phyloP scores from a whole-genome alignment of 2,329 filamentous ascomycete species.

The Penicillium janthinellum region DNA sequence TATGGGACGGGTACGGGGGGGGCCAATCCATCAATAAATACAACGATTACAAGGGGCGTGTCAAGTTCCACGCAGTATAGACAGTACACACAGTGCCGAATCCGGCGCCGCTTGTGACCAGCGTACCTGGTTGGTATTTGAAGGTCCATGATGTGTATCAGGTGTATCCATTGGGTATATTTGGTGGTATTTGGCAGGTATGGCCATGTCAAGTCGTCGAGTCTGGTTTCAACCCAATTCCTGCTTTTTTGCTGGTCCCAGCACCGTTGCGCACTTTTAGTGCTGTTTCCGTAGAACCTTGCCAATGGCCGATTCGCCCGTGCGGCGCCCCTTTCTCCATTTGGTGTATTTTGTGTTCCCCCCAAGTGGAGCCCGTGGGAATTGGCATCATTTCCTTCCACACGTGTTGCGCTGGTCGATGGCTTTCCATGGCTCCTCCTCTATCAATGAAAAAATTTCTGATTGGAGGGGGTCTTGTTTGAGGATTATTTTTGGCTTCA shows the following conservation, averaged over 20 bases:
- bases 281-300: conserved; percentile 14
- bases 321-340: conserved; percentile 19
- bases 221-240: conserved; percentile 1
- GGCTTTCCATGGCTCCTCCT: conserved; percentile 4
- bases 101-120: conserved; percentile 8
- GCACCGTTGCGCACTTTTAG: conserved; percentile 1
- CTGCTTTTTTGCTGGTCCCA: conserved; percentile 14
- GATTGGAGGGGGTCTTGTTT: neutral
- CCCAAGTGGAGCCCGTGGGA: neutral
- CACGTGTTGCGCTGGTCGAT: conserved; percentile 10
- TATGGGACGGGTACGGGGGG: neutral
- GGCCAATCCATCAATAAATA: neutral
- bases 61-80: no score
- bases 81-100: conserved; percentile 21
- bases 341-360: neutral
- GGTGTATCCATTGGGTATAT: neutral
- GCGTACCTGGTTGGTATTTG: neutral
- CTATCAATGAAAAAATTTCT: neutral
- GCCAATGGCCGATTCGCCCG: conserved; percentile 5
- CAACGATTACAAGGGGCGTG: neutral
- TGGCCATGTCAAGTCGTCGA: neutral
- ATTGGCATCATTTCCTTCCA: conserved; percentile 9
- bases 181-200: neutral
- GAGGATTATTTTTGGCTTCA: conserved; percentile 1
- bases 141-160: neutral